Evolutionary conservation across 2,329 filamentous ascomycete genomes (phyloP).

Genomic region (Pseudocercospora fuligena): DNA sequence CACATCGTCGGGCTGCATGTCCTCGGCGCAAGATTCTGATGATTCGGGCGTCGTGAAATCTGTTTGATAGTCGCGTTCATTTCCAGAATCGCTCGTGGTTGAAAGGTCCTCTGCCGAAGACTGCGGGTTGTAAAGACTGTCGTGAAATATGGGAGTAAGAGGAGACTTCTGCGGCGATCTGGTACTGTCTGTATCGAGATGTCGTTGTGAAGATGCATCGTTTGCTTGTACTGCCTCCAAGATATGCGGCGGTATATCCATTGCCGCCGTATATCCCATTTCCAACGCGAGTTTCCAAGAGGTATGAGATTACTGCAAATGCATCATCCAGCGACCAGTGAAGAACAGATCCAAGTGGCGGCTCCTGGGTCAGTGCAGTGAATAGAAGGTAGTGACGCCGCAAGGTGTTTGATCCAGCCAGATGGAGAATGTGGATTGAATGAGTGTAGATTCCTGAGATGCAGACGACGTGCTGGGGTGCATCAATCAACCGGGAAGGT

Average conservation of each 20-base stretch:
- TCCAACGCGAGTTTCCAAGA: background rate
- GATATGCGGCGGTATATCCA: slow-evolving; percentile 35
- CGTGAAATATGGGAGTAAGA: slow-evolving; percentile 27
- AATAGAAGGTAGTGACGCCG: background rate
- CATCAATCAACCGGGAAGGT: slow-evolving; percentile 19
- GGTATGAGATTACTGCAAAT: background rate
- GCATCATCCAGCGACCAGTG: background rate
- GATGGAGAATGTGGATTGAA: slow-evolving; percentile 7
- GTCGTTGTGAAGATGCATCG: slow-evolving; percentile 21
- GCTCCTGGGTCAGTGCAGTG: background rate
- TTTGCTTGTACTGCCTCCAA: slow-evolving; percentile 28
- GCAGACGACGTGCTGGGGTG: slow-evolving; percentile 19
- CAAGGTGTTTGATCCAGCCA: slow-evolving; percentile 11
- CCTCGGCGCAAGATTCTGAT: slow-evolving; percentile 38
- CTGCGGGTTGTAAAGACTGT: slow-evolving; percentile 23
- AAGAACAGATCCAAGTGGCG: background rate
- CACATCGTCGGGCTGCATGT: slow-evolving; percentile 43
- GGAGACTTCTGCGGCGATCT: slow-evolving; percentile 23
- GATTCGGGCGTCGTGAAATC: slow-evolving; percentile 43
- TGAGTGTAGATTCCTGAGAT: slow-evolving; percentile 13
- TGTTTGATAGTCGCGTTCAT: slow-evolving; percentile 41
- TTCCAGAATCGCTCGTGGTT: slow-evolving; percentile 40
- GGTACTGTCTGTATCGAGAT: slow-evolving; percentile 22
- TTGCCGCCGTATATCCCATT: slow-evolving; percentile 12
- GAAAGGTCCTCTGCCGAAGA: slow-evolving; percentile 41